These are phyloP conservation scores for Flaveria brownii DNA, from an alignment of 129 eudicot genomes.

Conservation along the genomic window DNA sequence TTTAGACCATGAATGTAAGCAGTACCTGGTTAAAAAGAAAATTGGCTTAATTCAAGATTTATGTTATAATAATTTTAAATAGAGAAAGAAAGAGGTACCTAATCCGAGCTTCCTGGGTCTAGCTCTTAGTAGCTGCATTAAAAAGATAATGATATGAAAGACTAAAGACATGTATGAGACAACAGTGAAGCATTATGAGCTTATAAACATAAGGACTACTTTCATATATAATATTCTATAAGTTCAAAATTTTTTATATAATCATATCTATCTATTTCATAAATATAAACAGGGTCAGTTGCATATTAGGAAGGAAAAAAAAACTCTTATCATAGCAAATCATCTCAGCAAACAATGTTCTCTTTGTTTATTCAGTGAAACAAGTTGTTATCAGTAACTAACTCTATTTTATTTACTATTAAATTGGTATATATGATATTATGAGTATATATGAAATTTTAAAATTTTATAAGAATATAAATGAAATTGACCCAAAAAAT, in stretches of 20 bases:
- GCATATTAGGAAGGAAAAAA: neutral
- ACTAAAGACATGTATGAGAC: neutral
- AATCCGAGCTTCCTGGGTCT: slow-evolving; percentile 89
- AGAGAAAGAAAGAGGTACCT: slow-evolving; percentile 46
- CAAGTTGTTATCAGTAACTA: neutral
- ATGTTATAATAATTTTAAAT: neutral
- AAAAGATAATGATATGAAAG: slow-evolving; percentile 14
- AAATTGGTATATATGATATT: neutral
- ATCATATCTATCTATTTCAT: neutral
- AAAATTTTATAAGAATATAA: neutral
- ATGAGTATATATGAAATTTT: neutral
- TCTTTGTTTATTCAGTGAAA: neutral
- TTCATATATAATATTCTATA: neutral
- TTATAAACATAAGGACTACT: neutral
- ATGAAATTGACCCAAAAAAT: neutral
- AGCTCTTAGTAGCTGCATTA: slow-evolving; percentile 71
- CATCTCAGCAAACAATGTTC: neutral
- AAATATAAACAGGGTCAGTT: neutral
- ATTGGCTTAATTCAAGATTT: slow-evolving; percentile 24
- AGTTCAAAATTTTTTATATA: neutral
- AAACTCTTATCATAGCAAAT: neutral
- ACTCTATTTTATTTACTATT: neutral
- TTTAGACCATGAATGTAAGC: slow-evolving; percentile 92
- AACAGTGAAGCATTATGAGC: neutral
- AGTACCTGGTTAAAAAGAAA: slow-evolving; percentile 58